These are phyloP conservation scores for Hirschfeldia incana DNA, from an alignment of 345 rosid species.

Conservation along the genomic window DNA sequence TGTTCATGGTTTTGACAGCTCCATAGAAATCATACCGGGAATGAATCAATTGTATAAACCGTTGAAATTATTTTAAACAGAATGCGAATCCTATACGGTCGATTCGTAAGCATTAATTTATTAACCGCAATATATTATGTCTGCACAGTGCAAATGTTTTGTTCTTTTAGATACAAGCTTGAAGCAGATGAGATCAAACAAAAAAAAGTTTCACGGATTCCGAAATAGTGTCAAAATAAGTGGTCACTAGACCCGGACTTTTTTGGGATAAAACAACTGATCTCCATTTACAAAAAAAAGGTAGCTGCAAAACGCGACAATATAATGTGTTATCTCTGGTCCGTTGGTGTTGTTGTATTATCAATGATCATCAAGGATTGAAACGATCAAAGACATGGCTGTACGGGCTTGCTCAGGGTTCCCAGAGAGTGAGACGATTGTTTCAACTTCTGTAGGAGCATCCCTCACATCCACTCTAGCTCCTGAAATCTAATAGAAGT, in stretches of 20 bases:
- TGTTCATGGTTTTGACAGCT: not conserved
- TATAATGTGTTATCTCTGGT: not conserved
- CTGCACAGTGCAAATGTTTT: no score
- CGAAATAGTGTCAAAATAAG: not conserved
- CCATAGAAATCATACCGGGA: not conserved
- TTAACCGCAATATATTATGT: no score
- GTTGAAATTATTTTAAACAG: no score
- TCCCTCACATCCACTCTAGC: slow-evolving; percentile 54
- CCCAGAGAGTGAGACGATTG: slow-evolving; percentile 56
- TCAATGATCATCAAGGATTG: slow-evolving; percentile 35
- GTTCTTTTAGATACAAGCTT: not conserved
- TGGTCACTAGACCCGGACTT: not conserved
- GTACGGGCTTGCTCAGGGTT: slow-evolving; percentile 53
- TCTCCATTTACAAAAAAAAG: not conserved
- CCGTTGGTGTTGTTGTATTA: not conserved
- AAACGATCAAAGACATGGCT: slow-evolving; percentile 51
- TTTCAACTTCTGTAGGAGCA: slow-evolving; percentile 48
- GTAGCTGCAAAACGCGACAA: not conserved
- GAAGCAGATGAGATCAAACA: not conserved
- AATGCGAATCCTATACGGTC: not conserved
- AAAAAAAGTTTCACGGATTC: not conserved
- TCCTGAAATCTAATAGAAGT: slow-evolving; percentile 54
- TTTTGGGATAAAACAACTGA: not conserved
- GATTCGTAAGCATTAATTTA: no score
- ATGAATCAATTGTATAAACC: no score